Evolutionary conservation across 2,329 filamentous ascomycete species (phyloP).

Genomic region (Aspergillus transmontanensis): DNA sequence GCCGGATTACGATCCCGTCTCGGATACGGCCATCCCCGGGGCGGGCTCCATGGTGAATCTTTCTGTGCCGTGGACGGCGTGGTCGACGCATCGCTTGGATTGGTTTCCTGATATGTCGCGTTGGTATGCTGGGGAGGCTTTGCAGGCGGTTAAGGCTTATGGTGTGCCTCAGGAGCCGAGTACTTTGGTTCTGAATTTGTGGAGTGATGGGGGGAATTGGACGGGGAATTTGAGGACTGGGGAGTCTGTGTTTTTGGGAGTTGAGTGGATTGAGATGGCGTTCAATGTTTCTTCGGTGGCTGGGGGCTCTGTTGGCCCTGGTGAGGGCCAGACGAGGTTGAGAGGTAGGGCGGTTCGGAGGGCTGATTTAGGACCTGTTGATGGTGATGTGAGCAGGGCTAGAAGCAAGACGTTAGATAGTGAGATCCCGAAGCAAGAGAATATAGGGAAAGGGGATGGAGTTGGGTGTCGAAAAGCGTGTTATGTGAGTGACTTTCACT

Average conservation of each 20-base stretch:
- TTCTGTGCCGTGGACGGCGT: slow-evolving; percentile 41
- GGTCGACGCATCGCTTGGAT: slow-evolving; percentile 46
- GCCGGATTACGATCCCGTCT: slow-evolving; percentile 42
- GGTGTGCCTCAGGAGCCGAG: slow-evolving; percentile 41
- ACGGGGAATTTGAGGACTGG: slow-evolving; percentile 44
- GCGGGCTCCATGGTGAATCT: slow-evolving; percentile 34
- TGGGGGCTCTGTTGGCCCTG: not conserved
- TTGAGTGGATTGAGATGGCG: slow-evolving; percentile 46
- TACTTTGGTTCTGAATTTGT: slow-evolving; percentile 44
- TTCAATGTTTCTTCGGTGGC: slow-evolving; percentile 36
- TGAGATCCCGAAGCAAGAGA: not conserved
- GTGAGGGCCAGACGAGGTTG: not conserved
- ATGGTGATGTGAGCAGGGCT: not conserved
- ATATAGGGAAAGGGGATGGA: not conserved
- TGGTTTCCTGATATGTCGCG: slow-evolving; percentile 39
- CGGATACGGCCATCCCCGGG: slow-evolving; percentile 36
- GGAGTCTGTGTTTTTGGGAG: slow-evolving; percentile 39
- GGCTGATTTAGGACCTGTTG: not conserved
- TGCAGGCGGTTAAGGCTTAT: slow-evolving; percentile 36
- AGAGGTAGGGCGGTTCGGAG: slow-evolving; percentile 1
- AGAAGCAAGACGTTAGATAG: not conserved
- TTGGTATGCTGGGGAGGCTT: slow-evolving; percentile 40
- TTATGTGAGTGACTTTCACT: slow-evolving; percentile 2
- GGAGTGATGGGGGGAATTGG: slow-evolving; percentile 47
- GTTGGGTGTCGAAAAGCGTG: not conserved